Base-by-base conservation (phyloP, 305 asterid species). In the Withania somnifera region DNA sequence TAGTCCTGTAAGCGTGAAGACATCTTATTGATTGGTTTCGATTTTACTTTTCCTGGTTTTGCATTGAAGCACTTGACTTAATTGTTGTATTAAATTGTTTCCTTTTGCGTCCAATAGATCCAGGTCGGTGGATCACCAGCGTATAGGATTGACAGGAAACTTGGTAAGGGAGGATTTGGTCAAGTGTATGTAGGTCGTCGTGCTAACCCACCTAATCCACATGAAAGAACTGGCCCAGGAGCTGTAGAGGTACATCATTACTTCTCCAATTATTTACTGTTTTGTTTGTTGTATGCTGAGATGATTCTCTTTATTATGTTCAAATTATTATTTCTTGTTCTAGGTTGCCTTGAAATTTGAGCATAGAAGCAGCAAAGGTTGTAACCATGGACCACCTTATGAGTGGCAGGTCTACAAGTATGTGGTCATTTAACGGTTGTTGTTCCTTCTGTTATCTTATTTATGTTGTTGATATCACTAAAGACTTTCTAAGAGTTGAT, bases 391-490 rank as follows among this genome's bases (percentile, higher is more conserved):
- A 52, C 97, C 98, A 26, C 98, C 98, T 32, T 82, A 88, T 69
- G 98, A 95, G 84, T 93, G 98, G 98, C 92, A 91, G 85, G 95
- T 95, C 87, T 95, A 93, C 90, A 91, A 86, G 98, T 95, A 91
- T 91, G 98, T 58, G 56, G 68, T 73, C 40, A 22, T 85, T 47
- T 22, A n/a, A 40, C 0, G 2, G 32, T 47, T 30, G 42, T 45
- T 71, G 53, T 14, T 36, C 26, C 26, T 73, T 73, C 45, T 26
- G 17, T 28, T 75, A 47, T 51, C 58, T 50, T 73, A 47, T 13
- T 61, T 56, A 47, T 30, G 15, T 36, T 9, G 26, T 56, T 45
- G 34, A 64, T 69, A 14, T 63, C 83, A 28, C 6, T 10, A 15
- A 50, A 36, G 75, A 56, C 47, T 81, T 79, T 77, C 57, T 30